A percentile compares a stretch with the other conserved stretches of the same genome.
phyloP scores from a whole-genome alignment of 768 basidiomycete species.

The Termitomyces sp. region DNA sequence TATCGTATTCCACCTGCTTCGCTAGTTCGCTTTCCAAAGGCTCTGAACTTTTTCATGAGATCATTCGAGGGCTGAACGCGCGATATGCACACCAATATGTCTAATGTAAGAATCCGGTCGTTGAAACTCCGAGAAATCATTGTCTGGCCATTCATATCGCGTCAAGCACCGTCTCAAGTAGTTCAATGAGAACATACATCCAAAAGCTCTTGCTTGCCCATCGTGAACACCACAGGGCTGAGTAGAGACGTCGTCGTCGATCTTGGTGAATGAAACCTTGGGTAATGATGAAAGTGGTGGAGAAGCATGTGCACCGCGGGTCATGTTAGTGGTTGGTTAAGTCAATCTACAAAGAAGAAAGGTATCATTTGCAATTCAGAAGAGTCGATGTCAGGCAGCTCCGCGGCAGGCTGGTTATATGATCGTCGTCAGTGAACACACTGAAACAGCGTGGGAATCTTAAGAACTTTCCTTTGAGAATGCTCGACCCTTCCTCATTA shows the following conservation, averaged over 20 bases:
- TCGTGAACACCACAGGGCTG: slow-evolving; percentile 62
- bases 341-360: not conserved
- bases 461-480: not conserved
- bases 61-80: slow-evolving; percentile 1
- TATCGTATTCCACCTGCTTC: slow-evolving; percentile 96
- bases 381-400: not conserved
- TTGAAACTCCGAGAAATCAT: slow-evolving; percentile 66
- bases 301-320: slow-evolving; percentile 11
- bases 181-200: slow-evolving; percentile 47
- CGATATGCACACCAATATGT: slow-evolving; percentile 63
- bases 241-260: slow-evolving; percentile 57
- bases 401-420: not conserved
- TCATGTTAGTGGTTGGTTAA: slow-evolving; percentile 8
- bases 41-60: slow-evolving; percentile 41
- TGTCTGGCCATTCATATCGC: slow-evolving; percentile 21
- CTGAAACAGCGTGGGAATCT: slow-evolving; percentile 3
- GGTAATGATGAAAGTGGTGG: slow-evolving; percentile 36
- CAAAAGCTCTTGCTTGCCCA: slow-evolving; percentile 58
- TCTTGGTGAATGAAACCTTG: slow-evolving; percentile 60
- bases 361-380: slow-evolving; percentile 1
- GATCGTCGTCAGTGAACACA: slow-evolving; percentile 1
- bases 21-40: slow-evolving; percentile 91
- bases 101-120: slow-evolving; percentile 86
- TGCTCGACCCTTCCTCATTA: not conserved
- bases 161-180: not conserved